Base-by-base conservation (phyloP, 805 yeast species). In the Metschnikowia matae region DNA sequence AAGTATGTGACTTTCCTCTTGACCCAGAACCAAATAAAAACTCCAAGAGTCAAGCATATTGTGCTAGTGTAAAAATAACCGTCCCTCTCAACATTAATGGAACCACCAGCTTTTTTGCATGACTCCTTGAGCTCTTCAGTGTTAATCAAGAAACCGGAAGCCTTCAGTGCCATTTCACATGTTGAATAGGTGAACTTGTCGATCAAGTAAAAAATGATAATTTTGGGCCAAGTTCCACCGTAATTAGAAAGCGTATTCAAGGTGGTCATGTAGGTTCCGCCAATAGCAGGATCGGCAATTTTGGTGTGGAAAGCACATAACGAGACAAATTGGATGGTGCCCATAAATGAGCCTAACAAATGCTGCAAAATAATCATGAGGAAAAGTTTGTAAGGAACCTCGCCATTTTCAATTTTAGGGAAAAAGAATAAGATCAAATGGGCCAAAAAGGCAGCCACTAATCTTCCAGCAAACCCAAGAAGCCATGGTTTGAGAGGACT, bases 231-330 rank as follows among this genome's bases (percentile, higher is more conserved):
- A 40, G 95, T 94, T 10, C 99, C 99, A 21, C 99, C 99, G 51
- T 92, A 77, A 65, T 94, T 94, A 39, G 95, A 83, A 44, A 94
- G 74, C 0, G 99, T 94, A 67, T 94, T 94, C 51, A 94, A 74
- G 0, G 96, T 84, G 0, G 99, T 94, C 98, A 94, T 92, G 66
- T 94, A 94, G 0, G 99, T 94, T 1, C 99, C 99, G 15, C 99
- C 99, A 60, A 94, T 88, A 17, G 83, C 69, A 0, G 99, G 98
- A 64, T 94, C 99, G 1, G 99, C 96, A 48, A 94, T 87, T 59
- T 85, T 83, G 2, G 97, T 92, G 69, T 92, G 97, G 75, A 94
- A 94, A 0, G 98, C 96, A 62, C 90, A 86, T 40, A 94, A 82
- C 1, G 96, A 87, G 17, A 94, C 98, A 70, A 94, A 92, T 68